Evolutionary conservation across 805 yeast species (phyloP), one percentile per base, ranked within the genome.

Genomic region (Lipomyces lipofer): DNA sequence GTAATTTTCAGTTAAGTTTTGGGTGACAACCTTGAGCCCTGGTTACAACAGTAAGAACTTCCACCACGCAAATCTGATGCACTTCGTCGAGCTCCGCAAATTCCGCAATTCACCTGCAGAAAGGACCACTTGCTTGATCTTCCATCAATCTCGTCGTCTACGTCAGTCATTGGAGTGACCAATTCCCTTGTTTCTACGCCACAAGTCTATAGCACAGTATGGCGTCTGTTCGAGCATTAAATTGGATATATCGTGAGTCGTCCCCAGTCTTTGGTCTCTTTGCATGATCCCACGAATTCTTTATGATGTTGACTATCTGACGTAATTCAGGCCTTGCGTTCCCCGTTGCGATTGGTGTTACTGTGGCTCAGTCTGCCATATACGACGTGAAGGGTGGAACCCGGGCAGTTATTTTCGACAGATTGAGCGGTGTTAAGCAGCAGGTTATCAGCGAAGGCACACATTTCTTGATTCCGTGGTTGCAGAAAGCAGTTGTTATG

Each of bases 371-470:
- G 68, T 82, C 86, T 64, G 84, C 97, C 27, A 76, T 94, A 73
- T 94, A 89, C 69, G 98, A 94, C 68, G 99, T 94, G 35, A 84
- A 86, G 68, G 99, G 99, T 56, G 99, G 99, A 52, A 81, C 88
- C 54, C 79, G 99, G 69, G 99, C 97, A 22, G 96, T 94, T 50
- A 86, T 94, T 60, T 94, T 94, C 68, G 98, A 94, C 75, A 79
- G 99, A 65, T 72, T 94, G 54, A 74, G 79, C 42, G 99, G 99
- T 75, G 95, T 94, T 49, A 86, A 88, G 71, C 83, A 83, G 65
- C 74, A 75, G n/a, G 97, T 94, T 22, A 77, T 91, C 56, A 96
- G 97, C 27, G 99, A 94, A 75, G 99, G 99, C 56, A 87, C 98
- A 22, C 98, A 94, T 72, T 94, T 94, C 71, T 75, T 91, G 61